phyloP scores from a whole-genome alignment of 2,329 filamentous ascomycete genomes.

The Neocatenulostroma microsporum region DNA sequence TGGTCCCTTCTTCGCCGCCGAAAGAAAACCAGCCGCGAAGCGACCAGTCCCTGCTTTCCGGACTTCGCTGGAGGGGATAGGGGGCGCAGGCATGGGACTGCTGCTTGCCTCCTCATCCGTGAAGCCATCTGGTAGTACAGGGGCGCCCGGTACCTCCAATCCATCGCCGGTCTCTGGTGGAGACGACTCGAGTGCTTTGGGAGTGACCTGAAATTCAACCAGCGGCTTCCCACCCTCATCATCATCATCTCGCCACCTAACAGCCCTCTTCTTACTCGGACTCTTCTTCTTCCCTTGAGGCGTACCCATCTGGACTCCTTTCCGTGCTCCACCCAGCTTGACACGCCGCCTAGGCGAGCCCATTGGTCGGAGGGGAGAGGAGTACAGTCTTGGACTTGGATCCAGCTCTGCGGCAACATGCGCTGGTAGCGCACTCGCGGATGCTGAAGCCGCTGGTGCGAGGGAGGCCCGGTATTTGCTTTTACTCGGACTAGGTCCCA shows the following conservation, averaged over 20 bases:
- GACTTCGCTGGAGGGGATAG: slow-evolving; percentile 52
- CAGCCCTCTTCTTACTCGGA: slow-evolving; percentile 62
- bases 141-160: slow-evolving; percentile 32
- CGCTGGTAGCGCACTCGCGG: slow-evolving; percentile 17
- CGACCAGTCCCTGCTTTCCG: slow-evolving; percentile 47
- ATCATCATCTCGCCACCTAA: slow-evolving; percentile 81
- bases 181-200: slow-evolving; percentile 57
- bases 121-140: slow-evolving; percentile 42
- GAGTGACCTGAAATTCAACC: slow-evolving; percentile 87
- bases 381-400: slow-evolving; percentile 1
- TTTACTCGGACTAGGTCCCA: slow-evolving; percentile 43
- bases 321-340: slow-evolving; percentile 56
- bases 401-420: slow-evolving; percentile 20
- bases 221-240: slow-evolving; percentile 69
- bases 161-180: slow-evolving; percentile 36
- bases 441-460: not conserved
- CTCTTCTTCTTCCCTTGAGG: slow-evolving; percentile 62
- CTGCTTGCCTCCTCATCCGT: slow-evolving; percentile 35
- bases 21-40: slow-evolving; percentile 83
- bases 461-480: slow-evolving; percentile 32
- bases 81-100: slow-evolving; percentile 51
- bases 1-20: slow-evolving; percentile 63
- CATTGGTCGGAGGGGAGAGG: slow-evolving; percentile 44
- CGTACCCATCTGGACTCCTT: slow-evolving; percentile 51
- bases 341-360: slow-evolving; percentile 68